Percentiles rank a stretch among this genome's conserved stretches.
These are phyloP conservation scores for Colletotrichum plurivorum DNA, from an alignment of 2,329 filamentous ascomycete species.

Conservation along the genomic window DNA sequence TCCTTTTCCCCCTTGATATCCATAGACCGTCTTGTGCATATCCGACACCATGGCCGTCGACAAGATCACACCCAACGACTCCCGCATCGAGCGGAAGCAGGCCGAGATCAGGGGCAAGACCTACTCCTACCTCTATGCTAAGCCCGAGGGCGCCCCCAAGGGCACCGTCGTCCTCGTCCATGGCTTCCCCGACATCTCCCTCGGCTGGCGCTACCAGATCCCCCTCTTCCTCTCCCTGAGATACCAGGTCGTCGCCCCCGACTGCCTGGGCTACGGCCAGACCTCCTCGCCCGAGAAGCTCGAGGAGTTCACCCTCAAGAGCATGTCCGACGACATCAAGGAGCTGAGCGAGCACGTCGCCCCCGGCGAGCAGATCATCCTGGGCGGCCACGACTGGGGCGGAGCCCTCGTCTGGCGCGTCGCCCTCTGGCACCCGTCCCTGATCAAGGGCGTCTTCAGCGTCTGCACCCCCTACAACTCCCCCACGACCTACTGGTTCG, in stretches of 20 bases:
- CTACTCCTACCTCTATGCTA: slow-evolving; percentile 76
- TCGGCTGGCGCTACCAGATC: slow-evolving; percentile 93
- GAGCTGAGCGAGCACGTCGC: slow-evolving; percentile 74
- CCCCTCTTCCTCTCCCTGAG: slow-evolving; percentile 80
- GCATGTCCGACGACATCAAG: slow-evolving; percentile 80
- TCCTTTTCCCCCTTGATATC: not conserved
- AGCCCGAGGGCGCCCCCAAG: slow-evolving; percentile 59
- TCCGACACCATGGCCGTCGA: slow-evolving; percentile 64
- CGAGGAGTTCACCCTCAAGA: slow-evolving; percentile 72
- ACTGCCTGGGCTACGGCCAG: slow-evolving; percentile 88
- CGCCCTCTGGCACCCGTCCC: slow-evolving; percentile 79
- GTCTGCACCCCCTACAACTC: slow-evolving; percentile 83
- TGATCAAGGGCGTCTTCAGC: slow-evolving; percentile 82
- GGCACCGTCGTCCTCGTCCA: slow-evolving; percentile 71
- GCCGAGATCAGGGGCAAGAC: slow-evolving; percentile 76
- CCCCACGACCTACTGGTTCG: slow-evolving; percentile 66
- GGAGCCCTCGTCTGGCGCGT: slow-evolving; percentile 82
- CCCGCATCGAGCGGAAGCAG: slow-evolving; percentile 75
- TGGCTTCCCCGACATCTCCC: slow-evolving; percentile 86
- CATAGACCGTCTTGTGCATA: not conserved
- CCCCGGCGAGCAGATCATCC: slow-evolving; percentile 71
- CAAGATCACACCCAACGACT: slow-evolving; percentile 76
- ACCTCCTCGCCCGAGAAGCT: slow-evolving; percentile 77
- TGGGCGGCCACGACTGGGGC: slow-evolving; percentile 96
- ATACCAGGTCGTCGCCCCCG: slow-evolving; percentile 85